A percentile compares a stretch with the other conserved stretches of the same genome.
These are phyloP conservation scores for Psidium friedrichsthalianum DNA, from an alignment of 345 rosid species.

Conservation along the genomic window DNA sequence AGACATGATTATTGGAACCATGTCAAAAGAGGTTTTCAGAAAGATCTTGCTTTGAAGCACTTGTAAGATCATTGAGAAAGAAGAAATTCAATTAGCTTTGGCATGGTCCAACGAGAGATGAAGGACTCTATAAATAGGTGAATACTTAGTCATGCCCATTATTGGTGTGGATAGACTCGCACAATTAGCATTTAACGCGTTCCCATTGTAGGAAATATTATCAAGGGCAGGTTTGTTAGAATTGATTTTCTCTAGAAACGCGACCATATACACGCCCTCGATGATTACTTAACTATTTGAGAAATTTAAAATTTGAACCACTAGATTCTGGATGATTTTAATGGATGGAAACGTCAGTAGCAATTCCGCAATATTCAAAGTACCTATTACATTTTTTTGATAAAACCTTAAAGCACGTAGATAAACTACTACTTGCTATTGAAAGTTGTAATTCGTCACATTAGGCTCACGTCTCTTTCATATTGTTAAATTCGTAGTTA, in stretches of 20 bases:
- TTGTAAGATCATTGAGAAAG: background rate
- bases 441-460: too few relatives aligned
- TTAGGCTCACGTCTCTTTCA: too few relatives aligned
- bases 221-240: background rate
- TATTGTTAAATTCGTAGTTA: too few relatives aligned
- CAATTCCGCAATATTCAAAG: background rate
- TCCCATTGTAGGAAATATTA: background rate
- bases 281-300: background rate
- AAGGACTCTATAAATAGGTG: background rate
- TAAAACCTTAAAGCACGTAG: too few relatives aligned
- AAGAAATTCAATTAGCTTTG: background rate
- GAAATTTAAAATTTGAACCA: background rate
- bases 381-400: background rate
- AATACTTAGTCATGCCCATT: background rate
- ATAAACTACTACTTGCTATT: too few relatives aligned
- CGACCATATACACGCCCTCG: background rate
- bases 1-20: too few relatives aligned
- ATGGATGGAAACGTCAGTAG: background rate
- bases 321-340: background rate
- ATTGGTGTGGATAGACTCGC: background rate
- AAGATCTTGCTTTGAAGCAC: background rate
- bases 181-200: background rate
- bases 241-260: background rate
- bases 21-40: background rate
- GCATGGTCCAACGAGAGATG: background rate